Conservation (phyloP, 1,284 basidiomycete species). For the Bjerkandera adusta region DNA sequence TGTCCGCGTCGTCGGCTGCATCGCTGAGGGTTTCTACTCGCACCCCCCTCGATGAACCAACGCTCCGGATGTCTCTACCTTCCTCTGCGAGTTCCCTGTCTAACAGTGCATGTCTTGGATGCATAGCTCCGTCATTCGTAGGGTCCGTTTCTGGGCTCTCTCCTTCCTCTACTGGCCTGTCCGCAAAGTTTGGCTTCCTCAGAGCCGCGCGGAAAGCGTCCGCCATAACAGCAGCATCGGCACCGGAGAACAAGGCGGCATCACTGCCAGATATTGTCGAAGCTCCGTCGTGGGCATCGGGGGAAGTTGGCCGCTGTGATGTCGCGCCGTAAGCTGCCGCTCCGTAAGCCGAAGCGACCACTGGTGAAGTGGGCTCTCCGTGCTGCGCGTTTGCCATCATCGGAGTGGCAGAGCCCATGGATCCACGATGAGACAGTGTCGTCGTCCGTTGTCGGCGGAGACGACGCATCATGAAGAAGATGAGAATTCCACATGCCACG, state of each 20-base stretch:
- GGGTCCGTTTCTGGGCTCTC: constrained; percentile 51
- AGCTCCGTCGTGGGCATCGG: constrained; percentile 59
- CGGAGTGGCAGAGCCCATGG: constrained; percentile 74
- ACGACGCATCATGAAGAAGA: constrained; percentile 70
- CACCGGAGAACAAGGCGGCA: constrained; percentile 68
- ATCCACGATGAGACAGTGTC: constrained; percentile 57
- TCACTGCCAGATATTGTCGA: constrained; percentile 65
- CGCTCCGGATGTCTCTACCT: constrained; percentile 78
- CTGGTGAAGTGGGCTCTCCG: constrained; percentile 49
- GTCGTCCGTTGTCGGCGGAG: constrained; percentile 49
- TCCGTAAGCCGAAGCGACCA: constrained; percentile 29
- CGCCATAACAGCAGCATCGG: constrained; percentile 86
- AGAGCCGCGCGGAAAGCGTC: constrained; percentile 82
- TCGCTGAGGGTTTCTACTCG: constrained; percentile 69
- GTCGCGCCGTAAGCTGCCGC: constrained; percentile 29
- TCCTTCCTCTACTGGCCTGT: constrained; percentile 64
- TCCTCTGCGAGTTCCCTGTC: constrained; percentile 77
- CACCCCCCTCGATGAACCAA: constrained; percentile 73
- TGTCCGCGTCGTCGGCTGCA: constrained; percentile 52
- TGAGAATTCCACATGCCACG: constrained; percentile 59
- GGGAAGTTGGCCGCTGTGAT: constrained; percentile 42
- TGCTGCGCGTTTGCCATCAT: constrained; percentile 66
- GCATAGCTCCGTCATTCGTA: background rate
- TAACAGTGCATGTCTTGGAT: constrained; percentile 35
- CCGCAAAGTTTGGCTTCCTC: constrained; percentile 80